Conservation (phyloP, 345 rosid species). For the Rhodomyrtus tomentosa region DNA sequence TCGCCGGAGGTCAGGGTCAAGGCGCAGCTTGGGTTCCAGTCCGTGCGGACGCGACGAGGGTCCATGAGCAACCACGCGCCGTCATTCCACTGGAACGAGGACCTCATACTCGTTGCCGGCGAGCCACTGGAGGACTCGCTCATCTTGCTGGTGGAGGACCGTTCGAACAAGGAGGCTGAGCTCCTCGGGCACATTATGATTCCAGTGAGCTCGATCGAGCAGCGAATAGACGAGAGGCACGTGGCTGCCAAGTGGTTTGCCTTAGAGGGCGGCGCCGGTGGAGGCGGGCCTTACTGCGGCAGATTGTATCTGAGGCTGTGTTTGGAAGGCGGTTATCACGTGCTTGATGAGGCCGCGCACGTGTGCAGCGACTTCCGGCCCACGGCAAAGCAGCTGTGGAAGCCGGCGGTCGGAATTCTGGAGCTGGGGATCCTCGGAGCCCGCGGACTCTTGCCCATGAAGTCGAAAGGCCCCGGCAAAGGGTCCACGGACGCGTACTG, state of each 20-base stretch:
- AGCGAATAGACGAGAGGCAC: constrained; percentile 67
- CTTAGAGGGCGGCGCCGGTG: constrained; percentile 23
- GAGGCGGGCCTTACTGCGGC: constrained; percentile 39
- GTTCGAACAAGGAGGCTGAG: constrained; percentile 43
- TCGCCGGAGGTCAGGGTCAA: constrained; percentile 78
- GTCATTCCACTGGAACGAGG: constrained; percentile 86
- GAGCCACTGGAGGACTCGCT: constrained; percentile 83
- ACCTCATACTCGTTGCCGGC: constrained; percentile 76
- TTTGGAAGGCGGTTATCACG: constrained; percentile 97
- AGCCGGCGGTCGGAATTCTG: constrained; percentile 76
- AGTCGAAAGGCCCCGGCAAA: constrained; percentile 51
- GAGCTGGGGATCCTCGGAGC: constrained; percentile 93
- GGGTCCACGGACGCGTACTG: constrained; percentile 92
- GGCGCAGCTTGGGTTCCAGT: constrained; percentile 77
- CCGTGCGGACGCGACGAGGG: constrained; percentile 67
- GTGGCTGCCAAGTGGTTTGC: constrained; percentile 64
- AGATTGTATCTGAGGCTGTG: constrained; percentile 65
- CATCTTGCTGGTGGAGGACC: constrained; percentile 61
- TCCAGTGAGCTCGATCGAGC: constrained; percentile 67
- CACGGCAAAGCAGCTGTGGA: constrained; percentile 96
- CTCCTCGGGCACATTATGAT: constrained; percentile 49
- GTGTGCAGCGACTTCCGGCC: constrained; percentile 96
- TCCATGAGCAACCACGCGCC: constrained; percentile 59
- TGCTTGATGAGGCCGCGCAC: constrained; percentile 97
- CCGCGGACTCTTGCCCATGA: constrained; percentile 88